These are phyloP conservation scores for Globisporangium splendens DNA, from an alignment of 352 stramenopile species.

Conservation along the genomic window DNA sequence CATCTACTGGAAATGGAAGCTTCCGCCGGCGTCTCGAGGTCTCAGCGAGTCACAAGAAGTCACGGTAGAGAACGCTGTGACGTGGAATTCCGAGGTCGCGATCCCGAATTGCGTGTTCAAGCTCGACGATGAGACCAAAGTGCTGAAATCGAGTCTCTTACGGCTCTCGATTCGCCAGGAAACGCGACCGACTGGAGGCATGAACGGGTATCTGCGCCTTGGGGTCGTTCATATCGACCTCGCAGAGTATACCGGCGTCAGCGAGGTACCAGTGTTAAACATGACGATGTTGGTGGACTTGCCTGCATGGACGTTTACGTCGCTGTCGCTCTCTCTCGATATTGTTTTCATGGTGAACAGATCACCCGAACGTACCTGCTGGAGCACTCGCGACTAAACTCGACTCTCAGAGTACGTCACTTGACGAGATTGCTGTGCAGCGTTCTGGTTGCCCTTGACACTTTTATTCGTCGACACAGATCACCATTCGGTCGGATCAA, in stretches of 20 bases:
- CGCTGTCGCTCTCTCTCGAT: not conserved
- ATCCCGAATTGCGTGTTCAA: conserved; percentile 21
- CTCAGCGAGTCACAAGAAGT: conserved; percentile 20
- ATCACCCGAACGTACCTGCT: conserved; percentile 25
- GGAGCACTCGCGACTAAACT: conserved; percentile 35
- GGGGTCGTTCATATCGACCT: conserved; percentile 31
- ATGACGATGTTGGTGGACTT: not conserved
- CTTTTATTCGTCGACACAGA: conserved; percentile 8
- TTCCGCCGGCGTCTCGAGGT: conserved; percentile 8
- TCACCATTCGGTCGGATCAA: conserved; percentile 27
- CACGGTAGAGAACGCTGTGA: conserved; percentile 20
- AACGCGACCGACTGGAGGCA: not conserved
- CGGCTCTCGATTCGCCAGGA: conserved; percentile 31
- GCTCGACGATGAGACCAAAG: conserved; percentile 22
- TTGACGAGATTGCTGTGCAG: not conserved
- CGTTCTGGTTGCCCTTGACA: not conserved
- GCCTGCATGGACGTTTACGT: not conserved
- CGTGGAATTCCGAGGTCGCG: conserved; percentile 22
- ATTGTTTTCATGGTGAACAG: not conserved
- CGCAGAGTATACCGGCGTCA: conserved; percentile 27
- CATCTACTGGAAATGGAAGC: conserved; percentile 40
- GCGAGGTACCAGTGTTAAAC: conserved; percentile 4
- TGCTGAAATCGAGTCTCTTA: conserved; percentile 22
- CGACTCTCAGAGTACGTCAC: conserved; percentile 24
- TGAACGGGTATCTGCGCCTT: conserved; percentile 19